phyloP scores from a whole-genome alignment of 2,329 filamentous ascomycete genomes.

The Lachnellula cervina region DNA sequence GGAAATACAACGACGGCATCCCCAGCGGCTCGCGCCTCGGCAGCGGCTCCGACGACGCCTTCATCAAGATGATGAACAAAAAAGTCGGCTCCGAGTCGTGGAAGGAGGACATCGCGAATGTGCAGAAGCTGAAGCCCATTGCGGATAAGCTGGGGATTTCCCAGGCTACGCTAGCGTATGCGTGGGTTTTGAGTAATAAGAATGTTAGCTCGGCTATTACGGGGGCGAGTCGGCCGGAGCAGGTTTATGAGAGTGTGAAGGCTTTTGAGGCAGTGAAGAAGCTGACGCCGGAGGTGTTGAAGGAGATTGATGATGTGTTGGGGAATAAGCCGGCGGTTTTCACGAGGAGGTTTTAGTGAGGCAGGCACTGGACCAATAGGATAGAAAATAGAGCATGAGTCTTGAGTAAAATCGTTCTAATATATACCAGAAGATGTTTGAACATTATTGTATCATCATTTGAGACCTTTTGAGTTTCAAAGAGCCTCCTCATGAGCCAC shows the following conservation, averaged over 20 bases:
- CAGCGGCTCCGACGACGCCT: slow-evolving; percentile 45
- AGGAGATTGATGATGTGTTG: slow-evolving; percentile 54
- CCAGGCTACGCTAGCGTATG: slow-evolving; percentile 48
- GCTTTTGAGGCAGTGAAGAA: slow-evolving; percentile 49
- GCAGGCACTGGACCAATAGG: neutral
- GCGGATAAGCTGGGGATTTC: slow-evolving; percentile 59
- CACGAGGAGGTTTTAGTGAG: slow-evolving; percentile 13
- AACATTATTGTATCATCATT: neutral
- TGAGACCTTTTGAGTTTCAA: neutral
- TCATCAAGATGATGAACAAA: slow-evolving; percentile 39
- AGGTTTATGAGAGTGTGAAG: slow-evolving; percentile 56
- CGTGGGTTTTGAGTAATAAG: slow-evolving; percentile 59
- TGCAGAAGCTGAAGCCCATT: slow-evolving; percentile 55
- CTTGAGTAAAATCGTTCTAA: neutral
- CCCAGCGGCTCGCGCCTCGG: slow-evolving; percentile 55
- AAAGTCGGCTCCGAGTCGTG: slow-evolving; percentile 45
- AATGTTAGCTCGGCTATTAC: slow-evolving; percentile 58
- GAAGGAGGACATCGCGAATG: slow-evolving; percentile 53
- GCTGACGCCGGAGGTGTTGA: slow-evolving; percentile 54
- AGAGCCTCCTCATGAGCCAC: neutral
- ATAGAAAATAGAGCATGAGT: no score
- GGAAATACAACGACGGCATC: slow-evolving; percentile 63
- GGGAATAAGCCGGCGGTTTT: slow-evolving; percentile 50
- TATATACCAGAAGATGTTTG: neutral
- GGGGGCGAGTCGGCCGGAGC: slow-evolving; percentile 52